Conservation (phyloP, 2,329 filamentous ascomycete genomes). For the Coniella lustricola region DNA sequence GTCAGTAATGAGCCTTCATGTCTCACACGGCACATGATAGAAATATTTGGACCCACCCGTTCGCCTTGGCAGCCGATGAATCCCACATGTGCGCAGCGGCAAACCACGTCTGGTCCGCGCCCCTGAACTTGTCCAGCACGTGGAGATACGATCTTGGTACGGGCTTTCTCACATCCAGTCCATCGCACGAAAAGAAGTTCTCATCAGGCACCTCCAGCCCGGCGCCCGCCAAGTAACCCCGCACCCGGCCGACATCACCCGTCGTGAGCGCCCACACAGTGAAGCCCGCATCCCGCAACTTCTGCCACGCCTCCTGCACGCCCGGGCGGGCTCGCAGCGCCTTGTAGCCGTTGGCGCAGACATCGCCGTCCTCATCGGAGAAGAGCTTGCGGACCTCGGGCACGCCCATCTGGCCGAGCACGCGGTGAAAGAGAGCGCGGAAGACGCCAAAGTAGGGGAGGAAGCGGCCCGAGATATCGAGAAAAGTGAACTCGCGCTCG, state of each 20-base stretch:
- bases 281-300: slow-evolving; percentile 38
- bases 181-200: slow-evolving; percentile 46
- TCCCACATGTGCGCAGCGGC: slow-evolving; percentile 56
- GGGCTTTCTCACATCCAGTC: slow-evolving; percentile 41
- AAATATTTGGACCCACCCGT: no score
- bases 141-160: slow-evolving; percentile 38
- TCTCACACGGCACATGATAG: no score
- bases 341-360: slow-evolving; percentile 32
- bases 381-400: slow-evolving; percentile 33
- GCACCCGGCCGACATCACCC: slow-evolving; percentile 41
- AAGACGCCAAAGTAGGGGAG: slow-evolving; percentile 36
- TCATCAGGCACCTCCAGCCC: slow-evolving; percentile 43
- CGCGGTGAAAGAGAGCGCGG: slow-evolving; percentile 40
- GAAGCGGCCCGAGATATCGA: slow-evolving; percentile 38
- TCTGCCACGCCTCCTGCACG: slow-evolving; percentile 33
- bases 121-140: slow-evolving; percentile 33
- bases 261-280: slow-evolving; percentile 48
- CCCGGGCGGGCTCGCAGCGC: slow-evolving; percentile 32
- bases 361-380: slow-evolving; percentile 34
- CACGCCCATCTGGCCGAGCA: slow-evolving; percentile 37
- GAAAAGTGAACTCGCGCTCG: slow-evolving; percentile 43
- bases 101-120: slow-evolving; percentile 41
- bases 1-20: not conserved
- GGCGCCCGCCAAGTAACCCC: slow-evolving; percentile 43
- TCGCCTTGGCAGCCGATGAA: slow-evolving; percentile 42